Evolutionary conservation across 2,329 filamentous ascomycete species (phyloP).

Genomic region (Pleurostoma richardsiae): DNA sequence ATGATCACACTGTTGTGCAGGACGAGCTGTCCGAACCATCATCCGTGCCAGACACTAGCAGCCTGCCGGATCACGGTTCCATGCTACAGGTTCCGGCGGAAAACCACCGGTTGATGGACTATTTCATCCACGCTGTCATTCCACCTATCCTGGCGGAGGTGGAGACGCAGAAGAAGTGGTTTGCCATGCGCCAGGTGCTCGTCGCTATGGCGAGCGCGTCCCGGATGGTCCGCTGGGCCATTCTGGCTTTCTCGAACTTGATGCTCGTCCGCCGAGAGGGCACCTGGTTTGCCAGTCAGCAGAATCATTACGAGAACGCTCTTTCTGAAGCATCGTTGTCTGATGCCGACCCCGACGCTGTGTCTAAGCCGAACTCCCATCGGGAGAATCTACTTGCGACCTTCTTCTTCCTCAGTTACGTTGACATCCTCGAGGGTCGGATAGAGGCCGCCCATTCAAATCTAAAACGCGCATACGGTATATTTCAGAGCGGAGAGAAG

Average conservation of each 20-base stretch:
- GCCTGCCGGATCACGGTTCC: slow-evolving; percentile 14
- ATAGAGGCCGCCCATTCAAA: slow-evolving; percentile 41
- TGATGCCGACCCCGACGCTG: slow-evolving; percentile 7
- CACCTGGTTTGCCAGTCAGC: slow-evolving; percentile 22
- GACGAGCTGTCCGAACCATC: background rate
- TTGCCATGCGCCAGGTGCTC: slow-evolving; percentile 40
- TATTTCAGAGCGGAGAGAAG: slow-evolving; percentile 37
- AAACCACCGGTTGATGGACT: slow-evolving; percentile 36
- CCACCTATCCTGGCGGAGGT: slow-evolving; percentile 48
- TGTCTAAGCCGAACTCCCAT: slow-evolving; percentile 20
- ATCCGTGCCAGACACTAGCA: slow-evolving; percentile 8
- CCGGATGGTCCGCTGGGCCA: slow-evolving; percentile 39
- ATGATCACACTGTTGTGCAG: too few species aligned
- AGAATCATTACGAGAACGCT: slow-evolving; percentile 30
- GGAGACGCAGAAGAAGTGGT: slow-evolving; percentile 47
- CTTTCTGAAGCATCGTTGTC: slow-evolving; percentile 23
- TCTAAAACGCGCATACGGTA: slow-evolving; percentile 40
- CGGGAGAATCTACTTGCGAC: slow-evolving; percentile 41
- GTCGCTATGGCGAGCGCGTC: slow-evolving; percentile 41
- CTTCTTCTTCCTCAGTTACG: slow-evolving; percentile 49
- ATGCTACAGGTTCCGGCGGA: slow-evolving; percentile 19
- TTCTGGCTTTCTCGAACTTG: slow-evolving; percentile 46
- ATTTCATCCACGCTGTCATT: slow-evolving; percentile 41
- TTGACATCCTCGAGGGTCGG: slow-evolving; percentile 39
- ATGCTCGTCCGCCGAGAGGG: slow-evolving; percentile 29